Conservation (phyloP, 768 basidiomycete genomes). For the Guyanaporus albipodus region DNA sequence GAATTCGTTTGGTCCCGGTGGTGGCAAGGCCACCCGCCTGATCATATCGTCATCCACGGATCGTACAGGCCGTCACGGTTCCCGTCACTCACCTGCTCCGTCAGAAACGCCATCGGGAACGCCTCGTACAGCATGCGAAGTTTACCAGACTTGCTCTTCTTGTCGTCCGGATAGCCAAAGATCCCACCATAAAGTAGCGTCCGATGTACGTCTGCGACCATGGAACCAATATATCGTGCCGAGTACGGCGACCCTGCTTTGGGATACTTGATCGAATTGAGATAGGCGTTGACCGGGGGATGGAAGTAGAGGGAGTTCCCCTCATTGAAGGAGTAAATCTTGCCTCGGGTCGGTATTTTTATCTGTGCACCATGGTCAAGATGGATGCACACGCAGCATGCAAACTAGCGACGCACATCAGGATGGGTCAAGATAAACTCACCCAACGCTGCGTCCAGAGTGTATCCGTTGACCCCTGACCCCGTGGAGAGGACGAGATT, state of each 20-base stretch:
- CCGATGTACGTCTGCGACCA: constrained; percentile 98
- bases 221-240: constrained; percentile 93
- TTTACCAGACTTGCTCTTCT: constrained; percentile 96
- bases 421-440: constrained; percentile 99
- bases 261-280: constrained; percentile 91
- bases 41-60: constrained; percentile 2
- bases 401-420: constrained; percentile 50
- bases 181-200: constrained; percentile 97
- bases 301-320: constrained; percentile 96
- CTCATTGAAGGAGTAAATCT: constrained; percentile 99
- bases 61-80: background rate
- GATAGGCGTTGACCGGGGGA: constrained; percentile 72
- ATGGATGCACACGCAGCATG: background rate
- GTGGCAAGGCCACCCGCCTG: constrained; percentile 96
- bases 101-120: constrained; percentile 96
- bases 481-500: constrained; percentile 96
- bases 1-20: constrained; percentile 88
- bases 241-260: constrained; percentile 75
- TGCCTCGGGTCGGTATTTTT: constrained; percentile 88
- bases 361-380: constrained; percentile 48
- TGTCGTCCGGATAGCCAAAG: constrained; percentile 97
- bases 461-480: constrained; percentile 96
- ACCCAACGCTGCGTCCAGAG: constrained; percentile 89
- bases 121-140: constrained; percentile 94
- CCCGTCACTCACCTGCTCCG: constrained; percentile 68